These are phyloP conservation scores for Saccharomyces hybrid DNA, from an alignment of 1,139 yeast species.

Conservation along the genomic window DNA sequence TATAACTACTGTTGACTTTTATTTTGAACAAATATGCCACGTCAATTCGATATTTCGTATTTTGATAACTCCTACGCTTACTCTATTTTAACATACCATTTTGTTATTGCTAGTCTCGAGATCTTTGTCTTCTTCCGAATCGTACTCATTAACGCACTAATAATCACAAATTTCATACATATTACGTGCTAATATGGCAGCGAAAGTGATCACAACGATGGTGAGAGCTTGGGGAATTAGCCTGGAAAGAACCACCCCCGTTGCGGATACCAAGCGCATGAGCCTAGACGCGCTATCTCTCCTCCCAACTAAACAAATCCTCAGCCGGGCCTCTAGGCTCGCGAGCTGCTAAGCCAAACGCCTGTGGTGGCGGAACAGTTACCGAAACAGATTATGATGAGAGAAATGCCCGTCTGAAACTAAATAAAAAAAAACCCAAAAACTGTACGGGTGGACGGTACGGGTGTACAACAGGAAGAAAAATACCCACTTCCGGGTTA, in stretches of 20 bases:
- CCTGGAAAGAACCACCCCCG: neutral
- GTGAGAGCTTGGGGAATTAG: neutral
- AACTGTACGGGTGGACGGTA: neutral
- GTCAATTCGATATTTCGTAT: neutral
- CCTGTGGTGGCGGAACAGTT: neutral
- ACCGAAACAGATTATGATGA: neutral
- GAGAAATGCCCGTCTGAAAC: neutral
- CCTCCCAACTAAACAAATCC: neutral
- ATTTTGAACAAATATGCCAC: neutral
- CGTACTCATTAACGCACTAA: neutral
- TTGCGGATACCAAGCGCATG: neutral
- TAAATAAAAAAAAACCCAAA: neutral
- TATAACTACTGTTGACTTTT: neutral
- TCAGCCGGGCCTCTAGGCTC: neutral
- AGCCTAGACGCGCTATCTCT: neutral
- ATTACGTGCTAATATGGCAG: neutral
- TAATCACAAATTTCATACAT: neutral
- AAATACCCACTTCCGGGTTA: neutral
- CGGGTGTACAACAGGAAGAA: neutral
- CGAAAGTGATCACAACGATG: neutral
- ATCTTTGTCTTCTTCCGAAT: constrained; percentile 7
- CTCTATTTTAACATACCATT: constrained; percentile 26
- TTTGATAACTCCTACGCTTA: neutral
- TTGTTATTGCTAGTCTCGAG: constrained; percentile 26
- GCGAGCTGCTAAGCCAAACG: neutral